phyloP scores from a whole-genome alignment of 108 stramenopile species.

The Cyclotella distinguenda region DNA sequence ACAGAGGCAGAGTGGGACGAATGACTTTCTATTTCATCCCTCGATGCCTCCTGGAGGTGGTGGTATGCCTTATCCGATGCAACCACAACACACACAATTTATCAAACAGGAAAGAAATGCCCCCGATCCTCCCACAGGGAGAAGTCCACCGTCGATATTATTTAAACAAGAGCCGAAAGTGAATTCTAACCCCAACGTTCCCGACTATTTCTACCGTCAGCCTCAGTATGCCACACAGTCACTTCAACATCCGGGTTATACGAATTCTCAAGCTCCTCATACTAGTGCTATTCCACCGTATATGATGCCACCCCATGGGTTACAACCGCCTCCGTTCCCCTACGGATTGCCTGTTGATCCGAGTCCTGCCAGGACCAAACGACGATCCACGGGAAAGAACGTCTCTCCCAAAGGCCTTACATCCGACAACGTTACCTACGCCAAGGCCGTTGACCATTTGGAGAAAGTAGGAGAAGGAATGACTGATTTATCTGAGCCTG shows the following conservation, averaged over 20 bases:
- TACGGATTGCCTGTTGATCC: not conserved
- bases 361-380: constrained; percentile 2
- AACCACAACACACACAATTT: not conserved
- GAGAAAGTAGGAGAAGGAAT: constrained; percentile 11
- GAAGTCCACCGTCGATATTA: constrained; percentile 7
- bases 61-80: constrained; percentile 1
- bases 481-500: constrained; percentile 10
- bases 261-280: too few species aligned
- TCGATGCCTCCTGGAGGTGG: not conserved
- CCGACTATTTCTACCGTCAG: not conserved
- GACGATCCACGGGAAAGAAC: constrained; percentile 21
- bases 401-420: constrained; percentile 28
- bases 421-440: constrained; percentile 37
- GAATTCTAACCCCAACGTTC: not conserved
- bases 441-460: constrained; percentile 25
- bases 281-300: not conserved
- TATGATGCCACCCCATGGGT: constrained; percentile 13
- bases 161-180: not conserved
- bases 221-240: constrained; percentile 1
- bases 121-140: constrained; percentile 12
- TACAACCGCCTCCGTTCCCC: constrained; percentile 9
- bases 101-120: not conserved
- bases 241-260: too few species aligned
- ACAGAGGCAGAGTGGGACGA: not conserved
- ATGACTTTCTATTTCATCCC: constrained; percentile 1